Percentiles rank a stretch among this genome's conserved stretches.
Conservation (phyloP, 179 eudicot species). For the Pouteria campechiana region DNA sequence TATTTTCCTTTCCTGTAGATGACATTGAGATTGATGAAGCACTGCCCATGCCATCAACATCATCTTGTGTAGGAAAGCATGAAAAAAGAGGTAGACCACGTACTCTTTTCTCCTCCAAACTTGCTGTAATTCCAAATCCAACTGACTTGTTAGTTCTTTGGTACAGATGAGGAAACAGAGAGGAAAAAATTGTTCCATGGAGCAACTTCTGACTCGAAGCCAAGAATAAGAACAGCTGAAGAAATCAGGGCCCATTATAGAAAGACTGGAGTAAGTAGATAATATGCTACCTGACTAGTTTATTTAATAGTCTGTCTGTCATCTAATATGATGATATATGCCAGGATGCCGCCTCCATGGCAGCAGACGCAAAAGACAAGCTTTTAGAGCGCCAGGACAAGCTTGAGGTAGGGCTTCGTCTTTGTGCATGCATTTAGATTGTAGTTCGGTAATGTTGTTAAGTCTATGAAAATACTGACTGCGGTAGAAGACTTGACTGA, state of each 20-base stretch:
- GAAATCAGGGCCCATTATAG: conserved; percentile 70
- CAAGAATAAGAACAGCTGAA: conserved; percentile 54
- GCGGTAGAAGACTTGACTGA: too few species aligned
- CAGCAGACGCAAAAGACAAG: conserved; percentile 75
- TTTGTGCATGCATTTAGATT: neutral
- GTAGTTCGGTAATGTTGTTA: neutral
- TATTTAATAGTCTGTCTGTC: conserved; percentile 1
- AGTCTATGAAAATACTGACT: neutral
- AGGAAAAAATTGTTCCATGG: conserved; percentile 53
- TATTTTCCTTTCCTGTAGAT: conserved; percentile 31
- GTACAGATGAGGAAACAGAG: conserved; percentile 39
- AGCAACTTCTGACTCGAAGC: conserved; percentile 32
- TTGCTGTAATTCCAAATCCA: neutral
- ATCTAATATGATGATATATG: conserved; percentile 8
- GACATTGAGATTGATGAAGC: conserved; percentile 78
- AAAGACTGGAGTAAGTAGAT: conserved; percentile 42
- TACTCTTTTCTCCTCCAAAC: neutral
- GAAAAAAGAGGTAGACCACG: conserved; percentile 9
- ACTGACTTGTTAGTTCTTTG: conserved; percentile 1
- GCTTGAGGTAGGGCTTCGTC: conserved; percentile 47
- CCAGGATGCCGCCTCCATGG: conserved; percentile 69
- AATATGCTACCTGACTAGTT: too few species aligned
- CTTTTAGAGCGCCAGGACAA: conserved; percentile 77
- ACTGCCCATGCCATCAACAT: conserved; percentile 27
- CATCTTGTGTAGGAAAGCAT: conserved; percentile 19